Conservation (phyloP, 148 eudicot species). For the Amaranthus cruentus region DNA sequence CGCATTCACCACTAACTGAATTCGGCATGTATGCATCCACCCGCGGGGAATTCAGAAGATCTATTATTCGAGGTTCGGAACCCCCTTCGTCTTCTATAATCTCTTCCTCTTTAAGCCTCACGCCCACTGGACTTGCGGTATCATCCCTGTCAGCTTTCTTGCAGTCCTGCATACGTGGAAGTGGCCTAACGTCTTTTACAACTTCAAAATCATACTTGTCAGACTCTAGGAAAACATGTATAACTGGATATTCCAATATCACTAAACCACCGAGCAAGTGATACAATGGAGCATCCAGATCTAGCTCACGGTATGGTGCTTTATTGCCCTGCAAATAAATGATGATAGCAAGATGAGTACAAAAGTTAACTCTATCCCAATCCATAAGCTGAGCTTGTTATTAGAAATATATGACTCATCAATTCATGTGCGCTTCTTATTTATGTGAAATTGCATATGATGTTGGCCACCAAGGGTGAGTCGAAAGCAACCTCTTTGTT, state of each 20-base stretch:
- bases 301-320: constrained; percentile 63
- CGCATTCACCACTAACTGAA: constrained; percentile 17
- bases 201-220: constrained; percentile 63
- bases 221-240: constrained; percentile 72
- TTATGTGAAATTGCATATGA: no score
- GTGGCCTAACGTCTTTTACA: constrained; percentile 36
- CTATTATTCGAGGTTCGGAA: constrained; percentile 46
- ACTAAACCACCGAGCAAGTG: constrained; percentile 53
- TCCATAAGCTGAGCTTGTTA: no score
- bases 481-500: no score
- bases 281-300: constrained; percentile 53
- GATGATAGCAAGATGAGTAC: constrained; percentile 3
- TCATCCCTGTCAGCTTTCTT: constrained; percentile 30
- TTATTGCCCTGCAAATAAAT: constrained; percentile 45
- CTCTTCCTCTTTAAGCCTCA: constrained; percentile 73
- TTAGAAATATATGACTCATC: not conserved
- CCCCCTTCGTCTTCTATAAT: constrained; percentile 46
- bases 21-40: not conserved
- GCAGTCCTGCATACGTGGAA: constrained; percentile 18
- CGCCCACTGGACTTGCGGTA: constrained; percentile 40
- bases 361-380: not conserved
- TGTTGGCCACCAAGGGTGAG: no score
- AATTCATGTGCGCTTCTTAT: no score
- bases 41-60: constrained; percentile 35
- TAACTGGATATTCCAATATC: constrained; percentile 78